Conservation (phyloP, 2,329 filamentous ascomycete species). For the Ophiocordyceps australis region DNA sequence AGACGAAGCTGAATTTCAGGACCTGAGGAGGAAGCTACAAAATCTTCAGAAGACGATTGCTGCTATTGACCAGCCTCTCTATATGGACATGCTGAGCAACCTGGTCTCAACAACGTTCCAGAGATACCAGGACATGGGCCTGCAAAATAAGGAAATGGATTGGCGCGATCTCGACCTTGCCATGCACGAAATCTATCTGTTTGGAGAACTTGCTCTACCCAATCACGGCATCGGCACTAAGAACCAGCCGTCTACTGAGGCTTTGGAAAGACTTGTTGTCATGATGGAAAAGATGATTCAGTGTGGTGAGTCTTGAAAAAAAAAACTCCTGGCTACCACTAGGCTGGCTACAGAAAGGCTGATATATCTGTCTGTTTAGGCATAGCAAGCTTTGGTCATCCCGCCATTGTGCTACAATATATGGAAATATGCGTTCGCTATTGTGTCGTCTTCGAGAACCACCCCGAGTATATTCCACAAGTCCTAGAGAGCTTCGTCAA, state of each 20-base stretch:
- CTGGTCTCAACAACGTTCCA: slow-evolving; percentile 80
- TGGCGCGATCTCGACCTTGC: slow-evolving; percentile 94
- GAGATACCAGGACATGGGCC: slow-evolving; percentile 54
- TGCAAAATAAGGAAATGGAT: slow-evolving; percentile 63
- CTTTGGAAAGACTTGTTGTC: slow-evolving; percentile 63
- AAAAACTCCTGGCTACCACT: too few species aligned
- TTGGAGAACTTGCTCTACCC: slow-evolving; percentile 84
- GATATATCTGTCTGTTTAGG: too few species aligned
- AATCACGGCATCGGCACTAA: slow-evolving; percentile 78
- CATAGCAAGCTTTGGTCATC: slow-evolving; percentile 72
- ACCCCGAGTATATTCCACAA: slow-evolving; percentile 63
- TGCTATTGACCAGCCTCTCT: slow-evolving; percentile 71
- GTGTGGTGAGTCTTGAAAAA: slow-evolving; percentile 60
- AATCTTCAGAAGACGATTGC: slow-evolving; percentile 86
- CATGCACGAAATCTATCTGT: slow-evolving; percentile 85
- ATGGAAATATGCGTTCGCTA: slow-evolving; percentile 98
- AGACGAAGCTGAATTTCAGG: slow-evolving; percentile 93
- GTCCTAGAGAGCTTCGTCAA: slow-evolving; percentile 85
- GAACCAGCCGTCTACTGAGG: slow-evolving; percentile 60
- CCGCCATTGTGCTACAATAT: slow-evolving; percentile 84
- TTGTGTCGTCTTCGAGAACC: slow-evolving; percentile 76
- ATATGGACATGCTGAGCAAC: slow-evolving; percentile 73
- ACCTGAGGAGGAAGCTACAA: slow-evolving; percentile 77
- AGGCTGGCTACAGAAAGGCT: too few species aligned
- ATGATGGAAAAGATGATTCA: slow-evolving; percentile 97